Conservation (phyloP, 805 yeast genomes). For the Yarrowia osloensis region DNA sequence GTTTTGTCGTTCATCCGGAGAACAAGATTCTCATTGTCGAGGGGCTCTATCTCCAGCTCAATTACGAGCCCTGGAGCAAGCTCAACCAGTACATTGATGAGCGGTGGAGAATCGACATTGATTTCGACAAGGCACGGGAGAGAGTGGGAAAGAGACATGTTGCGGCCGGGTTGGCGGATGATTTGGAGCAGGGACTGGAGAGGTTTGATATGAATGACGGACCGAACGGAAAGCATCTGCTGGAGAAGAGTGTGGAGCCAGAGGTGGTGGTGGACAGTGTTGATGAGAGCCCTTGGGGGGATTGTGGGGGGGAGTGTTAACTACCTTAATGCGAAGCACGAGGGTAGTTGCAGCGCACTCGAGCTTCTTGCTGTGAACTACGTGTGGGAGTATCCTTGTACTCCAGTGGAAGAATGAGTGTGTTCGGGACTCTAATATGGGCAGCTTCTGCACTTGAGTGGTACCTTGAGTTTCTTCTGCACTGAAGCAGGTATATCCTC, state of each 20-base stretch:
- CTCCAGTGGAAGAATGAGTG: too few relatives aligned
- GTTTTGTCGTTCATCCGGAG: conserved; percentile 49
- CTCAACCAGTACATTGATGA: conserved; percentile 48
- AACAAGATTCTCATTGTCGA: conserved; percentile 66
- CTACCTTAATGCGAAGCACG: too few relatives aligned
- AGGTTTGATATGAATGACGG: conserved; percentile 55
- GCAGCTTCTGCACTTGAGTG: too few relatives aligned
- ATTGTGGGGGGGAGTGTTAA: neutral
- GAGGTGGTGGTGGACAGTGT: conserved; percentile 34
- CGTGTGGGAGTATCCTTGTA: too few relatives aligned
- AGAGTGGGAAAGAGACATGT: conserved; percentile 70
- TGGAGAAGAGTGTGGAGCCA: conserved; percentile 38
- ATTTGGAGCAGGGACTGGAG: conserved; percentile 43
- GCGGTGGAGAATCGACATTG: conserved; percentile 52
- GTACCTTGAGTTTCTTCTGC: too few relatives aligned
- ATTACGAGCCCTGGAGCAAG: conserved; percentile 60
- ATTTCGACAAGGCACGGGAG: conserved; percentile 49
- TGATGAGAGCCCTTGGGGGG: neutral
- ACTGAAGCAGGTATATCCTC: too few relatives aligned
- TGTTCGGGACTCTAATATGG: too few relatives aligned
- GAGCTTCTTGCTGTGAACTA: too few relatives aligned
- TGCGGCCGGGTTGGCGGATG: conserved; percentile 43
- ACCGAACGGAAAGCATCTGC: conserved; percentile 57
- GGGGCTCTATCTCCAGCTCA: conserved; percentile 69
- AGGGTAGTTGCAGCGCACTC: too few relatives aligned